A percentile compares a stretch with the other conserved stretches of the same genome.
Conservation (phyloP, 2,329 filamentous ascomycete species). For the Colletotrichum tamarilloi region DNA sequence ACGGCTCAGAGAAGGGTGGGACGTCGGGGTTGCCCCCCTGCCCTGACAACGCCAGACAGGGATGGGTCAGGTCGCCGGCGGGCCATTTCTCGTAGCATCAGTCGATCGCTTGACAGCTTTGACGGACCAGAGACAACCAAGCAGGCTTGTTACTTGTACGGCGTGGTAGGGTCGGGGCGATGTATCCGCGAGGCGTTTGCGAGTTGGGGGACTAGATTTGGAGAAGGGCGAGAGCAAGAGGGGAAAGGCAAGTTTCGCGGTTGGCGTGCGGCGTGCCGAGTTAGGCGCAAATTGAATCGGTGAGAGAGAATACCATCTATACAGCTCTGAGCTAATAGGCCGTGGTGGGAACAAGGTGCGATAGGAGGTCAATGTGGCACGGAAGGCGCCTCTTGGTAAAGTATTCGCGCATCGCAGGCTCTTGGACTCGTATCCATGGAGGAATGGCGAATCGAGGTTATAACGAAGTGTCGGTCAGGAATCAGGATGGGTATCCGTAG, state of each 20-base stretch:
- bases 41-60: slow-evolving; percentile 1
- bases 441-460: slow-evolving; percentile 9
- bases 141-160: not conserved
- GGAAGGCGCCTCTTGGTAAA: not conserved
- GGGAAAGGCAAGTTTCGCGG: not conserved
- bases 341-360: not conserved
- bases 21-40: slow-evolving; percentile 10
- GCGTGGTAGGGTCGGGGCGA: not conserved
- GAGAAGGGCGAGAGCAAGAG: not conserved
- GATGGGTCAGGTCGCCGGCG: slow-evolving; percentile 29
- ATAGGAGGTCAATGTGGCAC: slow-evolving; percentile 1
- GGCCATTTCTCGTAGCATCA: slow-evolving; percentile 18
- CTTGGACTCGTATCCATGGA: slow-evolving; percentile 12
- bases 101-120: slow-evolving; percentile 27
- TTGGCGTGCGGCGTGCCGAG: not conserved
- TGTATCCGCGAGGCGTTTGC: not conserved
- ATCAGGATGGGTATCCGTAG: slow-evolving; percentile 11
- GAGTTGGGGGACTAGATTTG: not conserved
- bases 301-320: not conserved
- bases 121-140: slow-evolving; percentile 8
- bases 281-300: slow-evolving; percentile 18
- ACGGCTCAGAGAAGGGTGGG: slow-evolving; percentile 16
- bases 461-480: slow-evolving; percentile 27
- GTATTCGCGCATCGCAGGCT: slow-evolving; percentile 9
- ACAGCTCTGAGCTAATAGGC: not conserved